phyloP scores from a whole-genome alignment of 2,329 filamentous ascomycete genomes.

The Colletotrichum lini region DNA sequence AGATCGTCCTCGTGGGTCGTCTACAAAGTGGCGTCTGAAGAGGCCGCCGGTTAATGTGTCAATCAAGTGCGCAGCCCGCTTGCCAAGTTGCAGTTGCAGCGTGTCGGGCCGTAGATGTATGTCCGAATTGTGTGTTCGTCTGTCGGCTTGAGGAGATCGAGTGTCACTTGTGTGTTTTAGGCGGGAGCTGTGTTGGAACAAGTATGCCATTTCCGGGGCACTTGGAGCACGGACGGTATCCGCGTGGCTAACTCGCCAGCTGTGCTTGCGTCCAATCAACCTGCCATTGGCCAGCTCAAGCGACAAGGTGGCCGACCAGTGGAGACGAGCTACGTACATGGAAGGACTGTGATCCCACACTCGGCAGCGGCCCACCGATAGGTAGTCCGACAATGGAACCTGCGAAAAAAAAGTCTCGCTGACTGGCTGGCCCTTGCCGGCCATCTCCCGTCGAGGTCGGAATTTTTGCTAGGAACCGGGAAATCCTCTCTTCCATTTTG shows the following conservation, averaged over 20 bases:
- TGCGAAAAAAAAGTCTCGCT: conserved; percentile 12
- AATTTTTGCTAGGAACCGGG: conserved; percentile 34
- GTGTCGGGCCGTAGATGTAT: conserved; percentile 35
- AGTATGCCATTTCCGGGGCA: conserved; percentile 31
- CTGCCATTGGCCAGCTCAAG: background rate
- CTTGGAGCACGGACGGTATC: conserved; percentile 20
- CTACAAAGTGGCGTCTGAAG: background rate
- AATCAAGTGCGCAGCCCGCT: background rate
- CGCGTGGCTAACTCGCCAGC: background rate
- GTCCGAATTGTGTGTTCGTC: conserved; percentile 5
- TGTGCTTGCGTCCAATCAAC: background rate
- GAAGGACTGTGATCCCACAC: conserved; percentile 12
- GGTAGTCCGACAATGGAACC: conserved; percentile 12
- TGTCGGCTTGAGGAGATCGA: conserved; percentile 20
- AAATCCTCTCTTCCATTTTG: conserved; percentile 34
- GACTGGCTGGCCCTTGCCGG: conserved; percentile 21
- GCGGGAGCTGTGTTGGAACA: conserved; percentile 26
- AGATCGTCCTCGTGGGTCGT: background rate
- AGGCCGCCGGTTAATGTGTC: background rate
- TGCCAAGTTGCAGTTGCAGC: conserved; percentile 12
- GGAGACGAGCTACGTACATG: background rate
- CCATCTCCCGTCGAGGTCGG: conserved; percentile 14
- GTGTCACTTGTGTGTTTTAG: background rate
- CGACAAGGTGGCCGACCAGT: conserved; percentile 9
- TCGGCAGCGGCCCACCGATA: conserved; percentile 4